A percentile compares a stretch with the other conserved stretches of the same genome.
Conservation (phyloP, 164 flowering plant genomes). For the Vitis cinerea region DNA sequence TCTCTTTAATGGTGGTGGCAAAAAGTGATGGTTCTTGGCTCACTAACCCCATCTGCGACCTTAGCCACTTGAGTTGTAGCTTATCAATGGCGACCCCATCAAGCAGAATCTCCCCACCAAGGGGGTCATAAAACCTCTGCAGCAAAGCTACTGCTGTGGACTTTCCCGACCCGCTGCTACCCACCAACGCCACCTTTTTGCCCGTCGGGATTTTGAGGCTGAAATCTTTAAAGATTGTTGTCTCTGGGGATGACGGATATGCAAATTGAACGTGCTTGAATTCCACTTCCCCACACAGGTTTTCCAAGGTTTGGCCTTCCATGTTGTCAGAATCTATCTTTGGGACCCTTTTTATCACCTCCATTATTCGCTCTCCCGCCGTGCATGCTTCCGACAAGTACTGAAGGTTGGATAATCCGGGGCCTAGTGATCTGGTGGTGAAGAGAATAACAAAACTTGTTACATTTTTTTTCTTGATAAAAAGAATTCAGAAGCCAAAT, state of each 20-base stretch:
- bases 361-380: constrained; percentile 66
- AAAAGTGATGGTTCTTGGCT: constrained; percentile 92
- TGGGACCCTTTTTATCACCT: constrained; percentile 70
- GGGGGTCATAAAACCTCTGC: constrained; percentile 79
- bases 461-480: no score
- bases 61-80: constrained; percentile 79
- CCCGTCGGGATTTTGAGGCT: constrained; percentile 61
- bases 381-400: constrained; percentile 71
- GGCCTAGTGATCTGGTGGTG: constrained; percentile 58
- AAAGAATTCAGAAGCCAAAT: no score
- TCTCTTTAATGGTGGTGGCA: constrained; percentile 77
- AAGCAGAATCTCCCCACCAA: constrained; percentile 62
- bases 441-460: not conserved
- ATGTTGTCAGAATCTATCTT: constrained; percentile 65
- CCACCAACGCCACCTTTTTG: constrained; percentile 78
- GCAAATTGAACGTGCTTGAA: constrained; percentile 66
- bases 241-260: constrained; percentile 76
- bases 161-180: constrained; percentile 91
- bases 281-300: constrained; percentile 60
- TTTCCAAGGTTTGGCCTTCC: constrained; percentile 52
- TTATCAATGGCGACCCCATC: constrained; percentile 64
- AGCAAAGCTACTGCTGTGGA: constrained; percentile 68
- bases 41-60: constrained; percentile 91
- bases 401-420: constrained; percentile 69
- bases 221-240: constrained; percentile 48